Evolutionary conservation across 345 rosid species (phyloP).

Genomic region (Arabis hirsuta): DNA sequence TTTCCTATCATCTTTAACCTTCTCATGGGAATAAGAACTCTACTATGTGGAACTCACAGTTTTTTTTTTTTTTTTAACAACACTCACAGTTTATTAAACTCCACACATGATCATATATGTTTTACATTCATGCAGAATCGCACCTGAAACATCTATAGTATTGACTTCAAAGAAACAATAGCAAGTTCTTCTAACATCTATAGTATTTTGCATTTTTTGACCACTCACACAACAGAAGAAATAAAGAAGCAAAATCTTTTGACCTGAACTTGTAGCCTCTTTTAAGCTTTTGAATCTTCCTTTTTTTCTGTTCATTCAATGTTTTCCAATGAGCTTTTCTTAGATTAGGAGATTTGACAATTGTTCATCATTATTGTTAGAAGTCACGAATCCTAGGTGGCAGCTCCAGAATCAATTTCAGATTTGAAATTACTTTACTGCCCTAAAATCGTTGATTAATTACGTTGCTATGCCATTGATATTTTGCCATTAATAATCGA

Average conservation of each 20-base stretch:
- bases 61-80: too few species aligned
- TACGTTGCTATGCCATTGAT: too few species aligned
- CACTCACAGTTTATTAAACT: not conserved
- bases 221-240: constrained; percentile 23
- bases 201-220: constrained; percentile 36
- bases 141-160: too few species aligned
- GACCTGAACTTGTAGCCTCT: constrained; percentile 32
- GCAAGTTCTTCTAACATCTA: not conserved
- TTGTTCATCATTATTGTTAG: constrained; percentile 12
- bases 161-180: not conserved
- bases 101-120: not conserved
- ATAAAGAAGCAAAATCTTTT: constrained; percentile 32
- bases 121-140: not conserved
- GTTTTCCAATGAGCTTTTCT: constrained; percentile 5
- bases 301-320: not conserved
- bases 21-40: not conserved
- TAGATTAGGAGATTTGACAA: constrained; percentile 13
- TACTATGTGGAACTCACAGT: not conserved
- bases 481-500: too few species aligned
- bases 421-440: too few species aligned
- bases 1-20: constrained; percentile 11
- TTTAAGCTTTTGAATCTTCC: constrained; percentile 29
- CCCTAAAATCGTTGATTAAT: too few species aligned
- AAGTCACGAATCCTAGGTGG: too few species aligned
- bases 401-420: too few species aligned